Evolutionary conservation across 805 yeast genomes (phyloP).

Genomic region (Myxozyma nipponensis): DNA sequence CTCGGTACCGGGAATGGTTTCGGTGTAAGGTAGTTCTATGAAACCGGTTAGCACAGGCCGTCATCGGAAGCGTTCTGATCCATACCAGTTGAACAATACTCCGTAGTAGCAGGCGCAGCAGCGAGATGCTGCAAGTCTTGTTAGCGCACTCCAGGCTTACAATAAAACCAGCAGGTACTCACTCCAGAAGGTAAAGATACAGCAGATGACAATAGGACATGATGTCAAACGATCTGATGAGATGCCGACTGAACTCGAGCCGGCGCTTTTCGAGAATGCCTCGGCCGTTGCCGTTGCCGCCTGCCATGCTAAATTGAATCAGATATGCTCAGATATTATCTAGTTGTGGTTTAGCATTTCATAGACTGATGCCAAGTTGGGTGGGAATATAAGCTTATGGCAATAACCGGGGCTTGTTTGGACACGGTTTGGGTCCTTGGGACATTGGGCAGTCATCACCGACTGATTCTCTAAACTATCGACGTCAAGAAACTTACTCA

Average conservation of each 20-base stretch:
- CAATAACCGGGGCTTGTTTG: no score
- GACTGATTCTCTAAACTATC: no score
- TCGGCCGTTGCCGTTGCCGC: slow-evolving; percentile 3
- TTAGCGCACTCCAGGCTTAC: background rate
- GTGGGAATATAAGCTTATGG: no score
- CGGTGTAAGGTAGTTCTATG: slow-evolving; percentile 28
- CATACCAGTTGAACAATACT: slow-evolving; percentile 25
- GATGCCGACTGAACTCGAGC: slow-evolving; percentile 26
- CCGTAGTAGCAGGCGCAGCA: slow-evolving; percentile 25
- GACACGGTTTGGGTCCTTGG: no score
- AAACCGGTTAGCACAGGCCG: background rate
- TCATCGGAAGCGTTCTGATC: background rate
- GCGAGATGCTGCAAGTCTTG: slow-evolving; percentile 16
- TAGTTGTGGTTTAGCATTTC: no score
- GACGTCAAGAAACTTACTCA: no score
- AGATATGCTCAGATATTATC: no score
- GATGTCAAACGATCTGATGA: slow-evolving; percentile 26
- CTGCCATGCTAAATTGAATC: no score
- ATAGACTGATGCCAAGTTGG: no score
- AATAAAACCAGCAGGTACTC: background rate
- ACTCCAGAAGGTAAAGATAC: slow-evolving; percentile 26
- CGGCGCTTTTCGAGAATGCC: slow-evolving; percentile 21
- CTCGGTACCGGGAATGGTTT: slow-evolving; percentile 25
- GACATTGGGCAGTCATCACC: no score
- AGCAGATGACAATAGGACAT: slow-evolving; percentile 26